Percentiles rank a stretch among this genome's conserved stretches.
Evolutionary conservation across 1,284 basidiomycete genomes (phyloP).

Genomic region (Caloboletus firmus): DNA sequence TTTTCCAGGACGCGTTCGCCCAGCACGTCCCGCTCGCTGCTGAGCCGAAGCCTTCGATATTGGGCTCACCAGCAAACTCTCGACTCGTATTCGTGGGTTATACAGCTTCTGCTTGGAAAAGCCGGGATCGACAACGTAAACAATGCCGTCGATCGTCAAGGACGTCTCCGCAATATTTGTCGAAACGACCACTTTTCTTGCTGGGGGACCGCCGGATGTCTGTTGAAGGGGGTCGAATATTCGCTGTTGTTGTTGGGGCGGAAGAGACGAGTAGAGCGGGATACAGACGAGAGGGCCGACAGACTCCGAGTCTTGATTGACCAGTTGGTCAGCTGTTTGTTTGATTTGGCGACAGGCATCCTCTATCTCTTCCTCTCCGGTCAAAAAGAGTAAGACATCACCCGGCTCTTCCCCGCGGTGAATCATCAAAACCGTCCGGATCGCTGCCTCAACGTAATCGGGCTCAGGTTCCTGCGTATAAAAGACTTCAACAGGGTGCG

Average conservation of each 20-base stretch:
- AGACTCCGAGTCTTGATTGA: slow-evolving; percentile 66
- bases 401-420: slow-evolving; percentile 95
- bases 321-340: slow-evolving; percentile 80
- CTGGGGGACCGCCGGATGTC: slow-evolving; percentile 70
- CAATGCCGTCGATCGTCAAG: slow-evolving; percentile 97
- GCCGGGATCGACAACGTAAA: slow-evolving; percentile 98
- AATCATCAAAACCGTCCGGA: slow-evolving; percentile 96
- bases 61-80: slow-evolving; percentile 90
- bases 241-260: slow-evolving; percentile 89
- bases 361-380: slow-evolving; percentile 98
- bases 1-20: slow-evolving; percentile 94
- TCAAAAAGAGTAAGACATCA: slow-evolving; percentile 93
- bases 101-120: slow-evolving; percentile 98
- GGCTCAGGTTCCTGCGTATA: slow-evolving; percentile 96
- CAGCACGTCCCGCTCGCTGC: slow-evolving; percentile 95
- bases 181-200: slow-evolving; percentile 92
- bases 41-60: slow-evolving; percentile 97
- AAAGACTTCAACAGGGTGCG: slow-evolving; percentile 95
- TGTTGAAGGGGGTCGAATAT: slow-evolving; percentile 90
- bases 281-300: slow-evolving; percentile 88
- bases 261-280: slow-evolving; percentile 92
- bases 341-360: slow-evolving; percentile 95
- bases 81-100: slow-evolving; percentile 94
- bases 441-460: slow-evolving; percentile 97
- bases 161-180: slow-evolving; percentile 99